Evolutionary conservation across 2,329 filamentous ascomycete species (phyloP).

Genomic region (Lachnellula subtilissima): DNA sequence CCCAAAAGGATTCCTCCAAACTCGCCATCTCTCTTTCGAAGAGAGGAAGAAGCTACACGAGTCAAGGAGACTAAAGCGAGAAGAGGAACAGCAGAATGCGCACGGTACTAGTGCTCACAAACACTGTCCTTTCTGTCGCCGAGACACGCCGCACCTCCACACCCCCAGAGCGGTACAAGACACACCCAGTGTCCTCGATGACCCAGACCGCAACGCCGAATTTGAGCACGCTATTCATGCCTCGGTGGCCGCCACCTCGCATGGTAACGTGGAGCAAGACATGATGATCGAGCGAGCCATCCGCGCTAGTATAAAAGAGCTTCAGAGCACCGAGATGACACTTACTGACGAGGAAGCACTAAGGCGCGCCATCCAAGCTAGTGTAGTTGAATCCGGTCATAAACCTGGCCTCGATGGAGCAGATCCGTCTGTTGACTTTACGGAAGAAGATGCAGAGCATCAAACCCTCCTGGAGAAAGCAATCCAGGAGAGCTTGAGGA

Average conservation of each 20-base stretch:
- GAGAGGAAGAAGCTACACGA: conserved; percentile 48
- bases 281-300: conserved; percentile 68
- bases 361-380: conserved; percentile 45
- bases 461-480: conserved; percentile 52
- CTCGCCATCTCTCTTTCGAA: conserved; percentile 44
- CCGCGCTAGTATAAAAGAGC: conserved; percentile 61
- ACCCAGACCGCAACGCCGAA: conserved; percentile 47
- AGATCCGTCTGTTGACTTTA: neutral
- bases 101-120: conserved; percentile 10
- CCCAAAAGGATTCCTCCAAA: conserved; percentile 44
- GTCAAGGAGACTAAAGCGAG: conserved; percentile 37
- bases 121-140: conserved; percentile 25
- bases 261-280: conserved; percentile 66
- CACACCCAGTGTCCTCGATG: conserved; percentile 6
- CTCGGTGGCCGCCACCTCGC: conserved; percentile 66
- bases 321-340: conserved; percentile 35
- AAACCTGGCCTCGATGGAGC: neutral
- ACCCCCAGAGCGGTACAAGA: conserved; percentile 17
- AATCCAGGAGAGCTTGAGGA: conserved; percentile 45
- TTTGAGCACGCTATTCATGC: conserved; percentile 67
- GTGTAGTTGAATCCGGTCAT: conserved; percentile 40
- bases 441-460: conserved; percentile 48
- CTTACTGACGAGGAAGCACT: conserved; percentile 38
- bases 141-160: conserved; percentile 18
- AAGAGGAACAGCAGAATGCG: conserved; percentile 24